Base-by-base conservation (phyloP, 257 asterid species). In the Solanum chilense region DNA sequence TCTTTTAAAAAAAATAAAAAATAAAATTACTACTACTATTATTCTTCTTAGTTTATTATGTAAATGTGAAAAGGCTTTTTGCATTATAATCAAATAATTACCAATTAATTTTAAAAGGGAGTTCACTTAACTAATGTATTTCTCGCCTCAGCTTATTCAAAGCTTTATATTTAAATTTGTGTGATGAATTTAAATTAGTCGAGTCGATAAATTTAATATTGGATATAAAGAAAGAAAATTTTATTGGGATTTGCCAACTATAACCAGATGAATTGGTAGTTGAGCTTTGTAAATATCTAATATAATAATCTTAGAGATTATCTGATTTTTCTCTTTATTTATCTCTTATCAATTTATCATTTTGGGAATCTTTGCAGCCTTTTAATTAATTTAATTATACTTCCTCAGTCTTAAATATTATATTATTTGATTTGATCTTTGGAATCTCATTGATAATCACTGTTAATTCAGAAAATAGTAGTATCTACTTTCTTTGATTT, bases 151-250 rank as follows among this genome's bases (percentile, higher is more conserved):
- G 25, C 5, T 8, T 56, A 56, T 2, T 1, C 2, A 56, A 5
- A 5, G 2, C 12, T 5, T 3, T 60, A 23, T 2, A 21, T 0
- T 62, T 0, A 1, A 66, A 6, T 1, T 0, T 31, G 5, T 1
- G 3, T 69, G 3, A 3, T 15, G 2, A 69, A 15, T 69, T 29
- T 0, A 69, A 8, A 31, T 31, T 69, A 31, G 0, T 69, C 3
- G 42, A 69, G 7, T 29, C 6, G 14, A 11, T 29, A 2, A 69
- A 69, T 69, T 69, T 29, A 6, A 7, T 31, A 31, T 3, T 7
- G 0, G 0, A 69, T 69, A 27, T 2, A 31, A 15, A 15, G 7
- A 15, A 31, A 69, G 9, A 69, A 15, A 31, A 12, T 1, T 13
- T 7, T 29, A 68, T 14, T 15, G 16, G 77, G 44, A 70, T 21